These are phyloP conservation scores for Jasminum sambac DNA, from an alignment of 257 asterid genomes.

Conservation along the genomic window DNA sequence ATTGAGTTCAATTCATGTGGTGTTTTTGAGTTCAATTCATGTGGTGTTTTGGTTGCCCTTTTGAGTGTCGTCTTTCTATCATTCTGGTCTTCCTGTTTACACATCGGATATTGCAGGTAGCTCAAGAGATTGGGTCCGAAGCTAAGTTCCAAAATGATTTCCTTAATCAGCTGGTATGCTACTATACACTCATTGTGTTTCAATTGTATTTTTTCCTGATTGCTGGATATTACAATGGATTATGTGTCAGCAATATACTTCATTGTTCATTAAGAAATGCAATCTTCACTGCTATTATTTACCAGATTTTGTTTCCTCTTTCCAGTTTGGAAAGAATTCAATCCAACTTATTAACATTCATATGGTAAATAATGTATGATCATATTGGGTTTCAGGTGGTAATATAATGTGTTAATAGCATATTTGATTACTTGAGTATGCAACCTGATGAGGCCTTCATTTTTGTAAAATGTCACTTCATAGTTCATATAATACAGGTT, in stretches of 20 bases:
- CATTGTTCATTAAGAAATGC: neutral
- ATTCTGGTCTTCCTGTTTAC: slow-evolving; percentile 12
- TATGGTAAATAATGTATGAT: neutral
- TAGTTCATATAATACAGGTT: neutral
- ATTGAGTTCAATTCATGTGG: neutral
- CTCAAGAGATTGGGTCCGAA: slow-evolving; percentile 82
- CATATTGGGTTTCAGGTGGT: neutral
- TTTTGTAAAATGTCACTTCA: neutral
- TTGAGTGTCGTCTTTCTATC: neutral
- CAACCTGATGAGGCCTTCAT: neutral
- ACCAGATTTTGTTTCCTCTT: neutral
- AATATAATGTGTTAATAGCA: neutral
- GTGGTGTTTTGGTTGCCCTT: slow-evolving; percentile 15
- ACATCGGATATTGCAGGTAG: slow-evolving; percentile 61
- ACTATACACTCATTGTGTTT: slow-evolving; percentile 11
- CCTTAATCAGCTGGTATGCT: slow-evolving; percentile 83
- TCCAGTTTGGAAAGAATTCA: neutral
- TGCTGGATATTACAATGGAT: neutral
- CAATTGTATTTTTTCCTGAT: neutral
- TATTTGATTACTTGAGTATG: neutral
- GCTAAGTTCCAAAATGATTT: slow-evolving; percentile 87
- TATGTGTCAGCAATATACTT: neutral
- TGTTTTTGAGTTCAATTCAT: too few species aligned
- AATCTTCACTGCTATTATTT: neutral
- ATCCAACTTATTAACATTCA: neutral